Percentiles rank a stretch among this genome's conserved stretches.
These are phyloP conservation scores for Phytophthora aleatoria DNA, from an alignment of 352 stramenopile genomes.

Conservation along the genomic window DNA sequence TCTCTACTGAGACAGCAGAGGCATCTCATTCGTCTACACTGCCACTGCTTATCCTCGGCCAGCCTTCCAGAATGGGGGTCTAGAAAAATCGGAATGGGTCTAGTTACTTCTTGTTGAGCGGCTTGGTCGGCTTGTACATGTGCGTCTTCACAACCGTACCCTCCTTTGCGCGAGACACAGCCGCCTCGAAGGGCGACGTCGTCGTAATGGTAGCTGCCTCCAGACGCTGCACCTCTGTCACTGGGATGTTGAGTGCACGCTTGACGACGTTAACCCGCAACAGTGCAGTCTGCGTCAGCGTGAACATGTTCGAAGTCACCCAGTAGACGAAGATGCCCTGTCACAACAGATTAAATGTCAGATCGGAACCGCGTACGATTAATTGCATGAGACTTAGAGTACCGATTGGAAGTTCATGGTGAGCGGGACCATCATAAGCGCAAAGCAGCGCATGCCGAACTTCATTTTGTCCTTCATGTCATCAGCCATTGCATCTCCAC, in stretches of 20 bases:
- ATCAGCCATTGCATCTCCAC: constrained; percentile 59
- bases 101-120: constrained; percentile 43
- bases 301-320: constrained; percentile 87
- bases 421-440: constrained; percentile 72
- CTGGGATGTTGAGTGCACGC: constrained; percentile 57
- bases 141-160: constrained; percentile 71
- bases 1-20: constrained; percentile 13
- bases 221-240: constrained; percentile 47
- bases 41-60: constrained; percentile 7
- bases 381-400: constrained; percentile 13
- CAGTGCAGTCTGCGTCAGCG: constrained; percentile 61
- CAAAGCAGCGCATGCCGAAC: constrained; percentile 79
- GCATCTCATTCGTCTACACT: constrained; percentile 6
- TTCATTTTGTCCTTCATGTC: constrained; percentile 79
- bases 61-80: neutral
- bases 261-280: constrained; percentile 67
- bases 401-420: constrained; percentile 87
- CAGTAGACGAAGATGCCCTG: constrained; percentile 88
- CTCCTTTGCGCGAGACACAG: constrained; percentile 71
- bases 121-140: constrained; percentile 65
- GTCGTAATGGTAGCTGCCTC: constrained; percentile 34
- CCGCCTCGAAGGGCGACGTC: constrained; percentile 75
- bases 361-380: constrained; percentile 1
- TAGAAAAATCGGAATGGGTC: constrained; percentile 14
- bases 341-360: constrained; percentile 4